Percentiles rank a stretch among this genome's conserved stretches.
phyloP scores from a whole-genome alignment of 352 stramenopile genomes.

The Pythium periplocum region DNA sequence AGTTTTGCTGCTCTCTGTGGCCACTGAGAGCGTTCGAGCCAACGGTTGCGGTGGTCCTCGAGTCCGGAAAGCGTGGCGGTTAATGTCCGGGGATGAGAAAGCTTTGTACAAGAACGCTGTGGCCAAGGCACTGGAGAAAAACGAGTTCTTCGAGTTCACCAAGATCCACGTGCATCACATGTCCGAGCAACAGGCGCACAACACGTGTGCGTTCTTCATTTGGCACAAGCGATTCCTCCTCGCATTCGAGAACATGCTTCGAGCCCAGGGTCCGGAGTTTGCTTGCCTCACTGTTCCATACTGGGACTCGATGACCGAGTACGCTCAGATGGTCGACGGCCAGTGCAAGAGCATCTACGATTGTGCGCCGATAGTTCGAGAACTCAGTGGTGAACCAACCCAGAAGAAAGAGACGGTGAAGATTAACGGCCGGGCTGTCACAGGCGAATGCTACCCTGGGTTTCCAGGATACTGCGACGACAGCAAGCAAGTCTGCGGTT shows the following conservation, averaged over 20 bases:
- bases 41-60: conserved; percentile 1
- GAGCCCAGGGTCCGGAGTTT: conserved; percentile 4
- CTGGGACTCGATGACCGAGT: conserved; percentile 12
- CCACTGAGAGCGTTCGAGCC: no score
- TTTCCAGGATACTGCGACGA: conserved; percentile 2
- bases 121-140: neutral
- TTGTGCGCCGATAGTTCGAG: conserved; percentile 3
- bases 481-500: neutral
- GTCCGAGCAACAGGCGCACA: conserved; percentile 12
- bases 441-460: neutral
- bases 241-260: conserved; percentile 20
- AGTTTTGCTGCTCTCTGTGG: no score
- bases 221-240: conserved; percentile 17
- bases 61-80: conserved; percentile 9
- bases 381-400: neutral
- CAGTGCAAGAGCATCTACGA: conserved; percentile 4
- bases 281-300: conserved; percentile 16
- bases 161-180: conserved; percentile 13
- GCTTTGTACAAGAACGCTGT: conserved; percentile 12
- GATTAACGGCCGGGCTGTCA: neutral
- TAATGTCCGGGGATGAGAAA: conserved; percentile 3
- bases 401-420: neutral
- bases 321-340: conserved; percentile 1
- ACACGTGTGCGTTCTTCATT: conserved; percentile 14
- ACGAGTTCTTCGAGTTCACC: conserved; percentile 15